Evolutionary conservation across 495 filamentous ascomycete species (phyloP), one percentile per base, ranked within the genome.

Genomic region (Trichoderma orchidacearum): DNA sequence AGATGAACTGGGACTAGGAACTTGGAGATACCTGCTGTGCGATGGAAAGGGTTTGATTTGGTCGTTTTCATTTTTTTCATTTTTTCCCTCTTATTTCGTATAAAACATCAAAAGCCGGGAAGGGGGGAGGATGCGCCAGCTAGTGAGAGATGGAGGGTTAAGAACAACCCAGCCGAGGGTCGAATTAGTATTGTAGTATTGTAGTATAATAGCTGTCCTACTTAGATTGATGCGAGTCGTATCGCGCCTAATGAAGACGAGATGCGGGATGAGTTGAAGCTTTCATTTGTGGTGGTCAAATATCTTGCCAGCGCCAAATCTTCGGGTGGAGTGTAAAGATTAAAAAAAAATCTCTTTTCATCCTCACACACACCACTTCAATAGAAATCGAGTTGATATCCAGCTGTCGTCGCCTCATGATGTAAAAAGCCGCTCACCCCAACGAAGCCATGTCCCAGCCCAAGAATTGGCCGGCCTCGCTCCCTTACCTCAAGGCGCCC

Each of bases 391-490:
- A n/a, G n/a, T n/a, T n/a, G n/a, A n/a, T n/a, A n/a, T n/a, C n/a
- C n/a, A n/a, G n/a, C n/a, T n/a, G n/a, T n/a, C n/a, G n/a, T n/a
- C n/a, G n/a, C n/a, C n/a, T n/a, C n/a, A n/a, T 41, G 17, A 41
- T 7, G 2, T 17, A 41, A 38, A 23, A 53, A 55, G n/a, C n/a
- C n/a, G n/a, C n/a, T n/a, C n/a, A n/a, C n/a, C n/a, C n/a, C n/a
- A n/a, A n/a, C n/a, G n/a, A n/a, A n/a, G n/a, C 7, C 30, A 57
- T 58, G 30, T n/a, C 35, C 30, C 32, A 60, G n/a, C 80, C 80
- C 1, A 70, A 69, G 60, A 80, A 80, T 63, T 87, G 84, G 84
- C 84, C 84, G 7, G 12, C 65, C 3, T 55, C 69, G 30, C 59
- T 82, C 38, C 63, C 70, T 1, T 87, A 84, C 64, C 70, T 86